phyloP scores from a whole-genome alignment of 768 basidiomycete species.

The Mycena pura region DNA sequence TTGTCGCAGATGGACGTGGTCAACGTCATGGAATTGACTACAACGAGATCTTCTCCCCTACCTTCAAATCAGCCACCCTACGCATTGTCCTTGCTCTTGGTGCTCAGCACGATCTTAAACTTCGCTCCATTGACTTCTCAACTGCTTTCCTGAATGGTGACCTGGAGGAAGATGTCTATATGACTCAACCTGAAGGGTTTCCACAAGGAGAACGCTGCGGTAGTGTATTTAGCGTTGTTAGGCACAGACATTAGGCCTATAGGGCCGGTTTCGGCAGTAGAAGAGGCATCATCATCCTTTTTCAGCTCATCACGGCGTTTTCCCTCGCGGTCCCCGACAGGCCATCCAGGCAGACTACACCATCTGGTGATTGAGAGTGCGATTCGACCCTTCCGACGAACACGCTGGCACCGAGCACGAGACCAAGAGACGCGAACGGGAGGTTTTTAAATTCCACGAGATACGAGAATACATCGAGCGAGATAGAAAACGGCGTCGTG shows the following conservation, averaged over 20 bases:
- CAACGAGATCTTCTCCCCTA: too few species aligned
- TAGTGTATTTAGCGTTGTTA: background rate
- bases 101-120: too few species aligned
- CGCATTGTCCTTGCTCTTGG: too few species aligned
- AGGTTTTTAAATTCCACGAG: background rate
- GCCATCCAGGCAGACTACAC: background rate
- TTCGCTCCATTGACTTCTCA: too few species aligned
- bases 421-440: background rate
- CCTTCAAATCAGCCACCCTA: too few species aligned
- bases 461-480: background rate
- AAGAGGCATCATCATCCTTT: background rate
- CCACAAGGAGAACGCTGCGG: too few species aligned
- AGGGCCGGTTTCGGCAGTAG: background rate
- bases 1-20: too few species aligned
- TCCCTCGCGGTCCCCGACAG: background rate
- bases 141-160: too few species aligned
- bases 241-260: background rate
- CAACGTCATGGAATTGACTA: too few species aligned
- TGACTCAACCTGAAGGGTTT: too few species aligned
- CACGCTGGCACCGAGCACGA: background rate
- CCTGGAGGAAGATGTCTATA: too few species aligned
- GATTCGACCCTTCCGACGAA: background rate
- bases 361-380: conserved; percentile 6
- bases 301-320: background rate
- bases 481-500: too few species aligned